Base-by-base conservation (phyloP, 768 basidiomycete genomes). In the Wakefieldia striispora region DNA sequence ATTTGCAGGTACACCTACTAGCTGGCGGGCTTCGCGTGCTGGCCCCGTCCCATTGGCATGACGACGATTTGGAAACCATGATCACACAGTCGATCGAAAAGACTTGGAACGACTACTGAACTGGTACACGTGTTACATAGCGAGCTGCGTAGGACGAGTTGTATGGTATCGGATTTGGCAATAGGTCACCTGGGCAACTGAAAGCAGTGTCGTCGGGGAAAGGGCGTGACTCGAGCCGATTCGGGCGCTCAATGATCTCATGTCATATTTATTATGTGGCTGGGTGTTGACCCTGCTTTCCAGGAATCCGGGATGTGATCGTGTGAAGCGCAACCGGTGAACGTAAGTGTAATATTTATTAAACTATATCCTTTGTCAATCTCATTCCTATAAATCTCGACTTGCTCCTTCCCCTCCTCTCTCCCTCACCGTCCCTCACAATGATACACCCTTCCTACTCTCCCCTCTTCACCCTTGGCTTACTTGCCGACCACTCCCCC, bases 381-480 rank as follows among this genome's bases (percentile, higher is more conserved):
- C 31, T 12, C 24, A 14, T 13, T 24, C 10, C 23, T 61, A 61
- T 61, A 60, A 62, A 62, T 16, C 45, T 23, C 29, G 16, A 19
- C 9, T 8, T 12, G 4, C 31, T 31, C 16, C 6, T 12, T 13
- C 16, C n/a, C 19, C 24, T 19, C 38, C 31, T 27, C 23, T 3
- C 36, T 27, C 21, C 24, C 5, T 40, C 12, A 5, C 3, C 17
- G 33, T 16, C 33, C 33, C 33, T 16, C 33, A 33, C 33, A 4
- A 35, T 34, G 17, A 36, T 43, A 40, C 38, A 56, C 21, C 27
- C 61, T 2, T 61, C 54, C 2, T 84, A 85, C 56, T 83, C 81
- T 0, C 75, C 80, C 37, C 79, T 85, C 68, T 86, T 86, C 77
- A 85, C 79, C 4, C 78, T 76, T 4, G 83, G 83, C 37, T 72